These are phyloP conservation scores for Hyaloperonospora brassicae DNA, from an alignment of 352 stramenopile species.

Conservation along the genomic window DNA sequence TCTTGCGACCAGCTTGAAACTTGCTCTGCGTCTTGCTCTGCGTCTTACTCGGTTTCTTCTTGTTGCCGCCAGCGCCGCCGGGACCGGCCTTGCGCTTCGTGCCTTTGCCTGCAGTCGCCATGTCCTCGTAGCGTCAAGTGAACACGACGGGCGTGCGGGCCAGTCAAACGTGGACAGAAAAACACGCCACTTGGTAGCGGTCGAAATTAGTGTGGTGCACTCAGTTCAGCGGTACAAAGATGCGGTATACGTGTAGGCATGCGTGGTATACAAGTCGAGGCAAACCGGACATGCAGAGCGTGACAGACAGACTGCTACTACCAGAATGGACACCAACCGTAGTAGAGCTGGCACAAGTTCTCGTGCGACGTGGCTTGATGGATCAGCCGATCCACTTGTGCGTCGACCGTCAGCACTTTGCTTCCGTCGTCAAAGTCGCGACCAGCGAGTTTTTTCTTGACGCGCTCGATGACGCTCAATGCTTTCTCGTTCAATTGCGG, in stretches of 20 bases:
- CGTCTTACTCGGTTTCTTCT: conserved; percentile 14
- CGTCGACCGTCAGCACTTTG: conserved; percentile 64
- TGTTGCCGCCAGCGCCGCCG: conserved; percentile 7
- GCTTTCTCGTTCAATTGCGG: conserved; percentile 94
- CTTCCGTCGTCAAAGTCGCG: conserved; percentile 90
- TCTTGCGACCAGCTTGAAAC: conserved; percentile 5
- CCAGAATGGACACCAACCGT: conserved; percentile 96
- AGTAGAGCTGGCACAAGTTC: conserved; percentile 98
- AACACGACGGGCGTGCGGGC: too few relatives aligned
- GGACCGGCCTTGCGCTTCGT: conserved; percentile 26
- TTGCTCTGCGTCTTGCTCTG: conserved; percentile 34
- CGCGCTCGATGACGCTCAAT: conserved; percentile 94
- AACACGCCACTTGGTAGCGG: too few relatives aligned
- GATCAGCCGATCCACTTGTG: conserved; percentile 95
- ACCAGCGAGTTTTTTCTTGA: conserved; percentile 98
- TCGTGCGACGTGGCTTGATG: conserved; percentile 96
- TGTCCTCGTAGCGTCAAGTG: not conserved
- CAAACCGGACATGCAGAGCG: too few relatives aligned
- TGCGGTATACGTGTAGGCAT: too few relatives aligned
- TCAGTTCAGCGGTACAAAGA: too few relatives aligned
- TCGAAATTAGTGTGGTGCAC: too few relatives aligned
- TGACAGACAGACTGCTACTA: conserved; percentile 7
- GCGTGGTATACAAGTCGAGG: too few relatives aligned
- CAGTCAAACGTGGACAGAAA: too few relatives aligned
- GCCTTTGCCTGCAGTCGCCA: conserved; percentile 25